Evolutionary conservation across 306 rosid species (phyloP).

Genomic region (Castanea mollissima): DNA sequence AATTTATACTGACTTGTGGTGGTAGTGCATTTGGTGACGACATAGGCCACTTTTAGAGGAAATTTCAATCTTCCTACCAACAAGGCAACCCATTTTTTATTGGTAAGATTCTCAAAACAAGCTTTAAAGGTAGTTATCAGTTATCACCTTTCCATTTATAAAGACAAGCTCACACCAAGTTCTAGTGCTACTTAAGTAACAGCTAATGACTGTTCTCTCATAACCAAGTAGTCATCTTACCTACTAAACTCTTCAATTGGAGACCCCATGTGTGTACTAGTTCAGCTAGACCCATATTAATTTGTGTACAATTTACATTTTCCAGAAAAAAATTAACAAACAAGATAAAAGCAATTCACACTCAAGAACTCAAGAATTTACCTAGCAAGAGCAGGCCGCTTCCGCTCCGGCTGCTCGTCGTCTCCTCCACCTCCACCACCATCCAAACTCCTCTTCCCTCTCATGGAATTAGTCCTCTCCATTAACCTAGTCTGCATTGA

Average conservation of each 20-base stretch:
- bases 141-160: background rate
- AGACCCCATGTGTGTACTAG: background rate
- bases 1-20: background rate
- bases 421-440: constrained; percentile 45
- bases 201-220: background rate
- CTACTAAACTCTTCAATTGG: background rate
- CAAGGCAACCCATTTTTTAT: background rate
- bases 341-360: background rate
- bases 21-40: background rate
- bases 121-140: background rate
- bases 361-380: constrained; percentile 19
- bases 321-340: background rate
- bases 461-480: constrained; percentile 56
- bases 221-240: background rate
- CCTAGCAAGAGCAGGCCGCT: constrained; percentile 99
- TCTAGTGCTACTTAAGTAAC: background rate
- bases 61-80: background rate
- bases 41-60: background rate
- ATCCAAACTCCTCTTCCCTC: constrained; percentile 77
- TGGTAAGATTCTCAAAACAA: background rate
- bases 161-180: background rate
- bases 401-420: constrained; percentile 89
- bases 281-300: too few relatives aligned
- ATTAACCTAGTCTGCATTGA: constrained; percentile 56
- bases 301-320: background rate